phyloP scores from a whole-genome alignment of 1,139 yeast genomes.

The Yamadazyma blattariae region DNA sequence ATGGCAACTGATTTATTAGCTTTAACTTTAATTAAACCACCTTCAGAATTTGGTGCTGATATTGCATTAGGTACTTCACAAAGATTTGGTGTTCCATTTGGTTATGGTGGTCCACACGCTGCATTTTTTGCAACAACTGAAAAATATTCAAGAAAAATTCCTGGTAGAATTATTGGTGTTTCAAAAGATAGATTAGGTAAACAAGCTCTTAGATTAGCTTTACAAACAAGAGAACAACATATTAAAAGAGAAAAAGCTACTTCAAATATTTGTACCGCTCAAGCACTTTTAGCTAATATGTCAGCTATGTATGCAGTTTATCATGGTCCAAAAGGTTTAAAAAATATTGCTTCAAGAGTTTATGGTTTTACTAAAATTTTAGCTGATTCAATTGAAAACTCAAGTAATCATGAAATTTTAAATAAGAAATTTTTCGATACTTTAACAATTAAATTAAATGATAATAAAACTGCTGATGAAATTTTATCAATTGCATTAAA shows the following conservation, averaged over 20 bases:
- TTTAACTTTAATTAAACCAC: slow-evolving; percentile 79
- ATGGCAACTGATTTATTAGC: slow-evolving; percentile 92
- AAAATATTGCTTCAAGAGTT: slow-evolving; percentile 73
- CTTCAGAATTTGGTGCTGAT: slow-evolving; percentile 85
- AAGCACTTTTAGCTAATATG: slow-evolving; percentile 92
- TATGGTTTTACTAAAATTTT: slow-evolving; percentile 72
- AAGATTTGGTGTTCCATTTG: slow-evolving; percentile 96
- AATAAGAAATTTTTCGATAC: slow-evolving; percentile 86
- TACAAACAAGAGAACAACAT: slow-evolving; percentile 98
- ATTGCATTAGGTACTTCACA: slow-evolving; percentile 91
- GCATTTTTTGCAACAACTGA: slow-evolving; percentile 89
- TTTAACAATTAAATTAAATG: slow-evolving; percentile 62
- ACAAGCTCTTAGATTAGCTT: slow-evolving; percentile 83
- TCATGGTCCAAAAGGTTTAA: slow-evolving; percentile 92
- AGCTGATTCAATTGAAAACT: slow-evolving; percentile 51
- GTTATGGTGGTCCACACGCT: slow-evolving; percentile 98
- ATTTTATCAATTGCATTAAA: slow-evolving; percentile 57
- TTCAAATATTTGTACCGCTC: slow-evolving; percentile 96
- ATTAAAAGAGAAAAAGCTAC: slow-evolving; percentile 97
- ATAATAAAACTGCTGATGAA: slow-evolving; percentile 53
- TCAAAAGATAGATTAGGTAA: slow-evolving; percentile 90
- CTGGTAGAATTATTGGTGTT: slow-evolving; percentile 93
- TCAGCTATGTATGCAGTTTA: slow-evolving; percentile 95
- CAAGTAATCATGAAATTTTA: slow-evolving; percentile 41
- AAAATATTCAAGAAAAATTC: slow-evolving; percentile 84